phyloP scores from a whole-genome alignment of 495 filamentous ascomycete genomes.

The Trichoderma parareesei region DNA sequence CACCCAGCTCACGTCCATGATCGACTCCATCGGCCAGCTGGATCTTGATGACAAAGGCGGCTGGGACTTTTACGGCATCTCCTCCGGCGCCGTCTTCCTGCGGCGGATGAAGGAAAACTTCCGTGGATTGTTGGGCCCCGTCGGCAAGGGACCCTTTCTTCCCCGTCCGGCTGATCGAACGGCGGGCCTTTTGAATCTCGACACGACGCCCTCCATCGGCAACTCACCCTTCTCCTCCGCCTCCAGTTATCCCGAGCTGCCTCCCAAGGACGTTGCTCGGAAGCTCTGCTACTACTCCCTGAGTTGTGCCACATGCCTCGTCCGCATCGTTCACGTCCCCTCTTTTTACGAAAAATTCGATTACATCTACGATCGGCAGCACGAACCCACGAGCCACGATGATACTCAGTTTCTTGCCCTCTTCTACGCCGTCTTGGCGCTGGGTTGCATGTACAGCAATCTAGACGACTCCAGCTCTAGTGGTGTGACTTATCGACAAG shows the following conservation, averaged over 20 bases:
- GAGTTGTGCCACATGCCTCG: constrained; percentile 72
- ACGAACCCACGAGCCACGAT: constrained; percentile 59
- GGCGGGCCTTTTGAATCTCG: constrained; percentile 40
- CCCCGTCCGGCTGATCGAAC: constrained; percentile 30
- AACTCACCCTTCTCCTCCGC: constrained; percentile 45
- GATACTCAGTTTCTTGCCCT: constrained; percentile 79
- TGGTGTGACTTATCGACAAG: constrained; percentile 49
- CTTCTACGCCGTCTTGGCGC: constrained; percentile 72
- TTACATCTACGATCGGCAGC: constrained; percentile 64
- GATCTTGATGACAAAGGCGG: constrained; percentile 87
- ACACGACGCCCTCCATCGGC: constrained; percentile 60
- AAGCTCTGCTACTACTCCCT: constrained; percentile 69
- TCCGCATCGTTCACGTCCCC: constrained; percentile 84
- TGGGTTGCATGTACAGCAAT: constrained; percentile 75
- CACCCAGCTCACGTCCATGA: constrained; percentile 86
- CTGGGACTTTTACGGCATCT: constrained; percentile 92
- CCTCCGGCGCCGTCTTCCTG: constrained; percentile 83
- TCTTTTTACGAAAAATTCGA: constrained; percentile 73
- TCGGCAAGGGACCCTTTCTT: constrained; percentile 40
- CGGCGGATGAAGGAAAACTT: constrained; percentile 79
- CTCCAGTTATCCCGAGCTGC: constrained; percentile 59
- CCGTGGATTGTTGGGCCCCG: constrained; percentile 49
- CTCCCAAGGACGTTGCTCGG: constrained; percentile 56
- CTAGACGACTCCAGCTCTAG: constrained; percentile 31
- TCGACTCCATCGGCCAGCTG: constrained; percentile 77